phyloP scores from a whole-genome alignment of 805 yeast genomes.

The Candida odintsovae region DNA sequence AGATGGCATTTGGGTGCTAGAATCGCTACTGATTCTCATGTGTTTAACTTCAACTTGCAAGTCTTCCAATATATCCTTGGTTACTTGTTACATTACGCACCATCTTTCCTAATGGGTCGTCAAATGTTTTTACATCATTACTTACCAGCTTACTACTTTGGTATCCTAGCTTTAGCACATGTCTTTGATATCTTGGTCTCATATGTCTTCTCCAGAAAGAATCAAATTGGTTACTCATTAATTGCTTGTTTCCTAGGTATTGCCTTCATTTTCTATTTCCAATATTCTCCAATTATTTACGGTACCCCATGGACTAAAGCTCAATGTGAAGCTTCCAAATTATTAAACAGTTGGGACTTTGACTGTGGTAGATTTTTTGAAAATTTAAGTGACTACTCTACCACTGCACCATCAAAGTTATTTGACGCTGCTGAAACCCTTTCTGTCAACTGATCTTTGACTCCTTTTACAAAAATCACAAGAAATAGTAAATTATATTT shows the following conservation, averaged over 20 bases:
- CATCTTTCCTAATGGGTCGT: conserved; percentile 85
- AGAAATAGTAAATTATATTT: neutral
- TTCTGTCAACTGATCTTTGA: neutral
- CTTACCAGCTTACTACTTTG: conserved; percentile 88
- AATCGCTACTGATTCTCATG: conserved; percentile 44
- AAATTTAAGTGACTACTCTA: conserved; percentile 2
- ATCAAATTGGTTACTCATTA: conserved; percentile 37
- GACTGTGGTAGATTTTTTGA: conserved; percentile 53
- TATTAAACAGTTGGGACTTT: conserved; percentile 78
- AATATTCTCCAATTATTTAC: conserved; percentile 69
- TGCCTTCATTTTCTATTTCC: conserved; percentile 48
- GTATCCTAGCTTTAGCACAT: conserved; percentile 71
- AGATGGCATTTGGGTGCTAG: conserved; percentile 63
- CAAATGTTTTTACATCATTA: conserved; percentile 93
- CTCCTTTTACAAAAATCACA: neutral
- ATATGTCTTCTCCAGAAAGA: conserved; percentile 37
- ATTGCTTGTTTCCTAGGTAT: conserved; percentile 43
- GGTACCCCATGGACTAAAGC: conserved; percentile 75
- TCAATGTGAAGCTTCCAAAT: conserved; percentile 56
- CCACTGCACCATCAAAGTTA: neutral
- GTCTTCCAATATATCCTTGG: conserved; percentile 59
- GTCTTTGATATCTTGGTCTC: conserved; percentile 47
- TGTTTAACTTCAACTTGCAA: conserved; percentile 61
- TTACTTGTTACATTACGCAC: conserved; percentile 65
- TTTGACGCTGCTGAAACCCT: conserved; percentile 3